Percentiles rank a stretch among this genome's conserved stretches.
phyloP scores from a whole-genome alignment of 2,329 filamentous ascomycete species.

The Paecilomyces sp. region DNA sequence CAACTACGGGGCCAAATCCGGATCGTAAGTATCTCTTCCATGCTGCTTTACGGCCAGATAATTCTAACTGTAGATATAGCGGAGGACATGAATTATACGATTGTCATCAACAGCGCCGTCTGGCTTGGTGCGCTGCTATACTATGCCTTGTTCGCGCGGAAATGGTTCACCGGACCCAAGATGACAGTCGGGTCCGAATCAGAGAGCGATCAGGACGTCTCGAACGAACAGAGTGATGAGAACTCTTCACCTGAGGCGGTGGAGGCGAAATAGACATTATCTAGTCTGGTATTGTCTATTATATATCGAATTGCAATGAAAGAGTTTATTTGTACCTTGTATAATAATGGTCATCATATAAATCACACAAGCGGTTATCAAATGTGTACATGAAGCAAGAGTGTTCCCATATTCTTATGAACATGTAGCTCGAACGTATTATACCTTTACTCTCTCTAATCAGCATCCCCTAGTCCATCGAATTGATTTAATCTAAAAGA shows the following conservation, averaged over 20 bases:
- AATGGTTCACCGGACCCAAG: slow-evolving; percentile 56
- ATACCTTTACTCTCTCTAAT: too few relatives aligned
- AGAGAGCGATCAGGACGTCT: background rate
- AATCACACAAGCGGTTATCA: background rate
- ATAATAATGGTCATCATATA: too few relatives aligned
- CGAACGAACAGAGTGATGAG: background rate
- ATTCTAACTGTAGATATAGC: slow-evolving; percentile 17
- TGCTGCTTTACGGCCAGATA: slow-evolving; percentile 1
- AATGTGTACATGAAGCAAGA: background rate
- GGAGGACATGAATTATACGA: slow-evolving; percentile 55
- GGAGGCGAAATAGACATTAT: background rate
- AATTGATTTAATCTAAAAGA: too few relatives aligned
- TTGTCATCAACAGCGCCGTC: slow-evolving; percentile 54
- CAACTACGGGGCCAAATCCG: slow-evolving; percentile 48
- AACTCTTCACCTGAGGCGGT: background rate
- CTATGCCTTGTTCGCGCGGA: slow-evolving; percentile 50
- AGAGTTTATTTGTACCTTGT: too few relatives aligned
- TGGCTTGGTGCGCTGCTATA: slow-evolving; percentile 52
- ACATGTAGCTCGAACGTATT: too few relatives aligned
- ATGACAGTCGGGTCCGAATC: slow-evolving; percentile 41
- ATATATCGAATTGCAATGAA: background rate
- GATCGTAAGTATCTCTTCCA: slow-evolving; percentile 25
- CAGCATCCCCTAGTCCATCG: too few relatives aligned
- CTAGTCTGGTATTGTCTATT: background rate
- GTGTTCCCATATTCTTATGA: too few relatives aligned